These are phyloP conservation scores for Nigrograna mackinnonii DNA, from an alignment of 2,329 filamentous ascomycete genomes.

Conservation along the genomic window DNA sequence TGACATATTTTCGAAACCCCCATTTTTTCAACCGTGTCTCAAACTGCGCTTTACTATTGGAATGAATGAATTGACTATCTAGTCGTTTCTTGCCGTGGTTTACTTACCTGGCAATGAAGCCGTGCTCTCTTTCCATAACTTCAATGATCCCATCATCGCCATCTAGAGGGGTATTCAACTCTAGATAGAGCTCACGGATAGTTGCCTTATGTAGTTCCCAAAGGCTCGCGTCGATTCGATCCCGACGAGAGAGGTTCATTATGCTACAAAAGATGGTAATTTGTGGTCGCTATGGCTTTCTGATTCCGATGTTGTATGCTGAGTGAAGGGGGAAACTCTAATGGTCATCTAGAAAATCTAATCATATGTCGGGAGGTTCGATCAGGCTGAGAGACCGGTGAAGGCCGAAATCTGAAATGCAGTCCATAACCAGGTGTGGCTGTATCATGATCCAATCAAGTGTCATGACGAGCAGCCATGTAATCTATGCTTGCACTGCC, in stretches of 20 bases:
- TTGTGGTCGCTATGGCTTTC: too few relatives aligned
- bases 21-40: slow-evolving; percentile 7
- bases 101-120: slow-evolving; percentile 2
- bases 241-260: background rate
- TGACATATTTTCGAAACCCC: slow-evolving; percentile 7
- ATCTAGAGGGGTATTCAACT: background rate
- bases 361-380: background rate
- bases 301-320: too few relatives aligned
- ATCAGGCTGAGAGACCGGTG: background rate
- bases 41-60: slow-evolving; percentile 7
- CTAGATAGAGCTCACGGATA: background rate
- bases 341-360: background rate
- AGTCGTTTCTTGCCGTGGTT: background rate
- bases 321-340: too few relatives aligned
- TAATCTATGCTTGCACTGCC: too few relatives aligned
- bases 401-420: background rate
- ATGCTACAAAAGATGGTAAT: background rate
- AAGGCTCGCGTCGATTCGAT: background rate
- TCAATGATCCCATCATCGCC: background rate
- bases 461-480: too few relatives aligned
- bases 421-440: too few relatives aligned
- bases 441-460: too few relatives aligned
- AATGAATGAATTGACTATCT: background rate
- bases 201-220: slow-evolving; percentile 1
- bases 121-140: background rate